These are phyloP conservation scores for Coemansia sp. DNA, from an alignment of 192 early-diverging fungal genomes.

Conservation along the genomic window DNA sequence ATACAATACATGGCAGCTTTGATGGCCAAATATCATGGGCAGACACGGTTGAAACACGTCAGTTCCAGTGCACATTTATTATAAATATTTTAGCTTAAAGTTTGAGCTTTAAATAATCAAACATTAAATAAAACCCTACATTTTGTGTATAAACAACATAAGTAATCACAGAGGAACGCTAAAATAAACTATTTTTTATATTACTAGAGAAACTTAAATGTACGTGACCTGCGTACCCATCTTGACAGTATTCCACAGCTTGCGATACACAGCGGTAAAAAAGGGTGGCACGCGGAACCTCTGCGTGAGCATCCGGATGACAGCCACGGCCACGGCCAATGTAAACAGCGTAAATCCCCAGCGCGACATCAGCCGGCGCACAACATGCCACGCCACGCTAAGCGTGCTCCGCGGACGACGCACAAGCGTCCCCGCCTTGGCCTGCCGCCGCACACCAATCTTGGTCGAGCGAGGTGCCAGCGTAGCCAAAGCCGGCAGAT, in stretches of 20 bases:
- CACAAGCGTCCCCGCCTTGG: slow-evolving; percentile 16
- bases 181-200: neutral
- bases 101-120: too few relatives aligned
- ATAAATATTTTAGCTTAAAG: too few relatives aligned
- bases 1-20: too few relatives aligned
- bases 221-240: slow-evolving; percentile 54
- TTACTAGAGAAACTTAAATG: slow-evolving; percentile 18
- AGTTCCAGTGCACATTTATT: too few relatives aligned
- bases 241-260: slow-evolving; percentile 44
- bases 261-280: slow-evolving; percentile 22
- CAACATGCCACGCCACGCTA: slow-evolving; percentile 32
- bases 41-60: too few relatives aligned
- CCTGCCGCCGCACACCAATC: neutral
- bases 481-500: neutral
- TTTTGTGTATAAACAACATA: too few relatives aligned
- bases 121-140: too few relatives aligned
- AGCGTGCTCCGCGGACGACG: slow-evolving; percentile 31
- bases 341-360: slow-evolving; percentile 53
- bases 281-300: slow-evolving; percentile 42
- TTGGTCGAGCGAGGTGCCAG: neutral
- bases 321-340: slow-evolving; percentile 31
- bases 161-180: too few relatives aligned
- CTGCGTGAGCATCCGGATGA: slow-evolving; percentile 37
- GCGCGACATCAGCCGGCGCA: slow-evolving; percentile 43
- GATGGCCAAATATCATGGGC: too few relatives aligned